Conservation (phyloP, 1,284 basidiomycete species). For the Trichosporon asahii region DNA sequence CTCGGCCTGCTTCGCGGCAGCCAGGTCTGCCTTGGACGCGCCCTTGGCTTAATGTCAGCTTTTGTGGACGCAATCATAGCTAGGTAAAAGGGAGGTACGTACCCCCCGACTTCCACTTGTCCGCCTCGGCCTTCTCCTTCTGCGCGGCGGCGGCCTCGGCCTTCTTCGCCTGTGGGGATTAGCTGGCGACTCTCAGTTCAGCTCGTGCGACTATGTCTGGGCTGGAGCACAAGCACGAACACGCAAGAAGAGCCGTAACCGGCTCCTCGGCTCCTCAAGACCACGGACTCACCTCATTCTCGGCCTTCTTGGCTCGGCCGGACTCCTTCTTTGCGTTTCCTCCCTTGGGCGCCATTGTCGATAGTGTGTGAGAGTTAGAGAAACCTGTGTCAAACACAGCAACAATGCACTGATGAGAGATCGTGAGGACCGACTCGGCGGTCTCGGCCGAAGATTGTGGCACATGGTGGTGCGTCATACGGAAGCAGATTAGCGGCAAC, state of each 20-base stretch:
- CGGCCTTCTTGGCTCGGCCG: constrained; percentile 85
- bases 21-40: constrained; percentile 62
- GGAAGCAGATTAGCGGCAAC: not conserved
- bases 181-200: not conserved
- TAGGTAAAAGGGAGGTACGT: constrained; percentile 47
- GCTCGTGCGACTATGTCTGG: constrained; percentile 31
- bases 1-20: constrained; percentile 58
- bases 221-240: constrained; percentile 48
- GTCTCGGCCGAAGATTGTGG: constrained; percentile 10
- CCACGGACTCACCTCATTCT: constrained; percentile 69
- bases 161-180: constrained; percentile 60
- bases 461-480: constrained; percentile 4
- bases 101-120: constrained; percentile 69
- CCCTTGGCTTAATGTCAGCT: constrained; percentile 41
- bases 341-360: constrained; percentile 68
- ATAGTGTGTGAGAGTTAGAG: not conserved
- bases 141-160: constrained; percentile 28
- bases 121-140: constrained; percentile 63
- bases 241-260: not conserved
- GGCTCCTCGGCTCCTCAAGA: too few relatives aligned
- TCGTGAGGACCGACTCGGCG: too few relatives aligned
- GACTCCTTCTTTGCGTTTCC: constrained; percentile 85
- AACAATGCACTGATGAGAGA: too few relatives aligned
- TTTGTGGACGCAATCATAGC: too few relatives aligned
- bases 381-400: too few relatives aligned